Evolutionary conservation across 2,329 filamentous ascomycete species (phyloP), one percentile per base, ranked within the genome.

Genomic region (Ceratocystis ficicola): DNA sequence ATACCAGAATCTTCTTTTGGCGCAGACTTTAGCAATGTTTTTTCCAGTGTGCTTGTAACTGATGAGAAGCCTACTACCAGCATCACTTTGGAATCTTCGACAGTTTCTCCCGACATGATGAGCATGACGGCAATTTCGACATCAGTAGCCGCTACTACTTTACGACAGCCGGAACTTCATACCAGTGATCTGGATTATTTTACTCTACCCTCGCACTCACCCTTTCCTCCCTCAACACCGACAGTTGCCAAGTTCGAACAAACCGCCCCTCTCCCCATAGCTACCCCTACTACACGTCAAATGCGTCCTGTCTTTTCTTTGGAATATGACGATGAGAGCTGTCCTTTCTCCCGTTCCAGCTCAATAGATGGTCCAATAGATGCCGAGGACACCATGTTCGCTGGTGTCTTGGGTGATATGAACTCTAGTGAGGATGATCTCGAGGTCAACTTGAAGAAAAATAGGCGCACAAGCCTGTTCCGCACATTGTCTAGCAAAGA

Each of bases 401-500:
- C 50, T 17, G 66, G 66, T 41, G 66, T 67, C 20, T 44, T 67
- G 10, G 66, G 66, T 25, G 66, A 67, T 46, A 60, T 44, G 17
- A 28, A 65, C 15, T 15, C 25, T 5, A 55, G 59, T 20, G 66
- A 67, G 3, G 62, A 67, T 15, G 63, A 60, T 8, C 25, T 50
- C 1, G 63, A 60, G 12, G 22, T 36, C n/a, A 44, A 28, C 46
- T 3, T 25, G 22, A 67, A 65, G n/a, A 67, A 67, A 41, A 65
- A 64, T 10, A 62, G 60, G 36, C 44, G 63, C 5, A 59, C 60
- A 55, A 67, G 66, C 30, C n/a, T 67, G 32, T 67, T 67, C 28
- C 63, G 66, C 4, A 63, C 66, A 7, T 22, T 65, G 25, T 67
- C 66, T n/a, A 65, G 32, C 17, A 62, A 62, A 32, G 66, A 67